These are phyloP conservation scores for Salix koriyanagi DNA, from an alignment of 345 rosid species.

Conservation along the genomic window DNA sequence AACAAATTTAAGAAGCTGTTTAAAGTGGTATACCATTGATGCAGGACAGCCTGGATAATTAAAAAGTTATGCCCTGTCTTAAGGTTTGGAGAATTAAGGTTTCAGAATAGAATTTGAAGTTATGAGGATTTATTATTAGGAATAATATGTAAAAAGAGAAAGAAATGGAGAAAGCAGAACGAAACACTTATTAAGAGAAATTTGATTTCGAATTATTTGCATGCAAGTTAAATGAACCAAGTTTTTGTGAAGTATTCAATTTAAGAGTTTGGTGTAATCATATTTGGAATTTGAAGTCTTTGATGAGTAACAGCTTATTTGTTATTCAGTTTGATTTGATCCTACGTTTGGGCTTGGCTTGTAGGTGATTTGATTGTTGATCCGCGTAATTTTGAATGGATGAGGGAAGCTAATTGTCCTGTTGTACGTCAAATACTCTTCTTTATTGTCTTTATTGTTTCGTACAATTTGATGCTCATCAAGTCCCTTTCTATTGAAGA, in stretches of 20 bases:
- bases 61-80: not conserved
- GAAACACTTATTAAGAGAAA: not conserved
- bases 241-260: not conserved
- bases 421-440: slow-evolving; percentile 55
- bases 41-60: not conserved
- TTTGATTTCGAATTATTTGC: not conserved
- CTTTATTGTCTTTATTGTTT: not conserved
- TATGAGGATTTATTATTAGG: not conserved
- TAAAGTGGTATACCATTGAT: not conserved
- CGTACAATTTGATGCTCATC: not conserved
- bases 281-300: not conserved
- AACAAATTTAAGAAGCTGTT: not conserved
- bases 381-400: slow-evolving; percentile 93
- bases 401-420: slow-evolving; percentile 94
- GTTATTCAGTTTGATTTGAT: slow-evolving; percentile 1
- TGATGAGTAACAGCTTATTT: not conserved
- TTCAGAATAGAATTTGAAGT: not conserved
- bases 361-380: slow-evolving; percentile 92
- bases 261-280: not conserved
- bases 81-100: not conserved
- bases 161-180: not conserved
- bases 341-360: slow-evolving; percentile 17
- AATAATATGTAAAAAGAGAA: not conserved
- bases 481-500: not conserved
- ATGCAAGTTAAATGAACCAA: not conserved